Evolutionary conservation across 495 filamentous ascomycete genomes (phyloP), one percentile per base, ranked within the genome.

Genomic region (Massariosphaeria phaeospora): DNA sequence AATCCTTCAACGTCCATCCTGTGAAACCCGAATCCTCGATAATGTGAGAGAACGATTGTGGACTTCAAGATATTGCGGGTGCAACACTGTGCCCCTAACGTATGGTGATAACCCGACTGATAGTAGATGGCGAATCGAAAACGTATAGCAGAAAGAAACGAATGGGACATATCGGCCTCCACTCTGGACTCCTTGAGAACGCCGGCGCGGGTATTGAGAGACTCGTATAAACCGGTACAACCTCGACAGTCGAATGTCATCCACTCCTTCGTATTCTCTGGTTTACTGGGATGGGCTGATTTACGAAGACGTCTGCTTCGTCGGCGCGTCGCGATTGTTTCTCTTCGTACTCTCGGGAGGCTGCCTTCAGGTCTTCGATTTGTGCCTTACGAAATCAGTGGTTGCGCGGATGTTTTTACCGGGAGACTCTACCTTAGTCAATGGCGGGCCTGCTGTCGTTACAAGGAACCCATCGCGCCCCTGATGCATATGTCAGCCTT

Each of bases 401-500:
- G 27, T 12, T 25, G 20, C 4, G 39, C 15, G 3, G 21, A 27
- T 5, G 23, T n/a, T 15, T 4, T 25, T 27, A 10, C 1, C 5
- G 12, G 6, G 9, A n/a, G 17, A 26, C 1, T 5, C 1, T 63
- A 68, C 66, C 50, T 69, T 59, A 13, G 66, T 69, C 48, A 69
- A 58, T 21, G 64, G 57, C 26, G 58, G 58, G 11, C 64, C 66
- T 1, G 58, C 34, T 10, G 62, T 69, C 20, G 66, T 69, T 24
- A 69, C 59, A 7, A 69, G 62, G 45, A 69, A 69, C 9, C 66
- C 66, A 55, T 69, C 66, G 9, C 66, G 55, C 3, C 66, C 66
- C 66, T 69, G 41, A 15, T 8, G 53, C 11, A 20, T 17, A 15
- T 33, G 41, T 66, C 49, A 66, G 52, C 48, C 38, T 41, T 50